Base-by-base conservation (phyloP, 2,329 filamentous ascomycete species). In the Blumeriella jaapii region DNA sequence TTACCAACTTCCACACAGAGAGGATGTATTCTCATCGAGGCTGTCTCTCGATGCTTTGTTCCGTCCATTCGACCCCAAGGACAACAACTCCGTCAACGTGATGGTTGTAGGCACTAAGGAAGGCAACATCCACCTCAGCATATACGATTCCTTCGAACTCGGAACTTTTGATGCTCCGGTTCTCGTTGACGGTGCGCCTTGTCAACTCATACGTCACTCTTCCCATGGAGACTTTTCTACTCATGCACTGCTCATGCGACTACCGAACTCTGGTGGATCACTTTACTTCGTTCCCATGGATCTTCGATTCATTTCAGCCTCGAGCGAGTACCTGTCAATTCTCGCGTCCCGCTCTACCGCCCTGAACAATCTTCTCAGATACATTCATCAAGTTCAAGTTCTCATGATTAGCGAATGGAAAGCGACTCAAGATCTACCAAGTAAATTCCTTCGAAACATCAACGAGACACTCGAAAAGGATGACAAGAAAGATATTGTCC, bases 341-440 rank as follows among this genome's bases (percentile, higher is more conserved):
- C 67, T 96, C 9, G 81, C 87, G 1, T 85, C 81, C 11, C 93
- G 93, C 51, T 80, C 85, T 4, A 93, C 87, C 0, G 82, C 84
- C 27, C 60, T 96, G 11, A 84, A 94, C 50, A 93, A 91, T 45
- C 59, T 96, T 9, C 62, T 95, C 6, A 70, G 85, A 31, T 96
- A 98, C 54, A 69, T 94, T 28, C 76, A 75, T 37, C 84, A 94
- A 54, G 77, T 82, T 0, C 75, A 91, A 43, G 67, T 73, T 20
- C 82, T 89, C 45, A 82, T 95, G 62, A 65, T 77, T 15, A 69
- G 76, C 3, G 87, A 94, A 55, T 94, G 83, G 74, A 82, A 82
- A 50, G 80, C 82, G 22, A 78, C 83, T 2, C 74, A 83, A 42
- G 82, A 93, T 38, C 64, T 95, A 5, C 84, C 86, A 0, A 66